These are phyloP conservation scores for Peronospora farinosa DNA, from an alignment of 352 stramenopile species.

Conservation along the genomic window DNA sequence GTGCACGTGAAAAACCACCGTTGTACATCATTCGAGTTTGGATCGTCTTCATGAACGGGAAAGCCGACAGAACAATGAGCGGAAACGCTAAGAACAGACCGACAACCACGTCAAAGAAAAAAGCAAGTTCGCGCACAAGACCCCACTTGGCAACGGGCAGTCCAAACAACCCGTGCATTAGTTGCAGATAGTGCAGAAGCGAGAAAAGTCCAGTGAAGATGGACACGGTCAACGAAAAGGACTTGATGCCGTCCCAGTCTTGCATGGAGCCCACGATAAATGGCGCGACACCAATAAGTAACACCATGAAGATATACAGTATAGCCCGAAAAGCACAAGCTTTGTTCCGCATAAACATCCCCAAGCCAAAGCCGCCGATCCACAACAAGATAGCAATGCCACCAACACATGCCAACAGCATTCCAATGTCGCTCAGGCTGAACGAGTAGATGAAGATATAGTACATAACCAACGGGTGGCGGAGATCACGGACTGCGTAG, in stretches of 20 bases:
- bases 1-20: constrained; percentile 72
- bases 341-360: constrained; percentile 58
- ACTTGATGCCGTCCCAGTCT: constrained; percentile 62
- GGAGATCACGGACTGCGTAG: constrained; percentile 71
- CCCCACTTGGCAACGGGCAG: constrained; percentile 59
- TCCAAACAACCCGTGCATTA: constrained; percentile 64
- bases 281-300: constrained; percentile 50
- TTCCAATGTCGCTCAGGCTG: constrained; percentile 50
- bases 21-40: constrained; percentile 91
- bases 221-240: constrained; percentile 53
- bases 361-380: constrained; percentile 54
- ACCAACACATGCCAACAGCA: constrained; percentile 55
- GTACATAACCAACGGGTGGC: constrained; percentile 78
- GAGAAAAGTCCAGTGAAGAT: constrained; percentile 75
- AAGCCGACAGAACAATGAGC: constrained; percentile 66
- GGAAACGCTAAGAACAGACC: constrained; percentile 69
- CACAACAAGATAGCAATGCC: constrained; percentile 57
- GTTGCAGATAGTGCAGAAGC: constrained; percentile 65
- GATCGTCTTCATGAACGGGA: constrained; percentile 86
- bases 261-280: constrained; percentile 57
- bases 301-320: constrained; percentile 67
- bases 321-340: constrained; percentile 40
- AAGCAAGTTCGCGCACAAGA: constrained; percentile 68
- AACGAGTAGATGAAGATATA: constrained; percentile 78
- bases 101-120: constrained; percentile 84